These are phyloP conservation scores for Fusarium transvaalense DNA, from an alignment of 2,329 filamentous ascomycete species.

Conservation along the genomic window DNA sequence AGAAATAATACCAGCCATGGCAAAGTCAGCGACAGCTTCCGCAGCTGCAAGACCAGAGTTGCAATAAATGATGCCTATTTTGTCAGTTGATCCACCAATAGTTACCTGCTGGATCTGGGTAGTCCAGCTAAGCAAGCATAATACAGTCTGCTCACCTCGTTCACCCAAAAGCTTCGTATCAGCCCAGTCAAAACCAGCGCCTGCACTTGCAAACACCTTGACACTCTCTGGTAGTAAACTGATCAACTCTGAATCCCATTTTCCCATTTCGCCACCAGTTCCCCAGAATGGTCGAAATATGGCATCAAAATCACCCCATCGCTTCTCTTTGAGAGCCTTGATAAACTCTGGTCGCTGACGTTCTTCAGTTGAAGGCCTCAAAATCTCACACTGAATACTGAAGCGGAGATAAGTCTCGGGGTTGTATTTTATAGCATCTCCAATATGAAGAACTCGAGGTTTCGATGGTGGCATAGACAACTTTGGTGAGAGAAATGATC, in stretches of 20 bases:
- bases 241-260: slow-evolving; percentile 72
- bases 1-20: slow-evolving; percentile 75
- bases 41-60: slow-evolving; percentile 78
- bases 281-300: slow-evolving; percentile 72
- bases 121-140: too few relatives aligned
- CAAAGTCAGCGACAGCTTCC: slow-evolving; percentile 79
- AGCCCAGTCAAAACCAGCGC: slow-evolving; percentile 76
- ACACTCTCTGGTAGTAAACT: slow-evolving; percentile 66
- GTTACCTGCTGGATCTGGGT: too few relatives aligned
- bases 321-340: slow-evolving; percentile 61
- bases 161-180: slow-evolving; percentile 71
- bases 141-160: slow-evolving; percentile 60
- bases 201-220: slow-evolving; percentile 73
- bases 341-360: slow-evolving; percentile 64
- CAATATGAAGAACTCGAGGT: slow-evolving; percentile 78
- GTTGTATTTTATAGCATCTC: slow-evolving; percentile 70
- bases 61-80: slow-evolving; percentile 74
- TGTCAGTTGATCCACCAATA: slow-evolving; percentile 3
- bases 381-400: slow-evolving; percentile 59
- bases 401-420: slow-evolving; percentile 61
- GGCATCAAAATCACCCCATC: slow-evolving; percentile 68
- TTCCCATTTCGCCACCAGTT: slow-evolving; percentile 74
- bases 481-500: slow-evolving; percentile 46
- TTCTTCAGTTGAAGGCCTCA: slow-evolving; percentile 64
- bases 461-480: slow-evolving; percentile 48